Conservation (phyloP, 345 rosid genomes). For the Bruguiera sexangula region DNA sequence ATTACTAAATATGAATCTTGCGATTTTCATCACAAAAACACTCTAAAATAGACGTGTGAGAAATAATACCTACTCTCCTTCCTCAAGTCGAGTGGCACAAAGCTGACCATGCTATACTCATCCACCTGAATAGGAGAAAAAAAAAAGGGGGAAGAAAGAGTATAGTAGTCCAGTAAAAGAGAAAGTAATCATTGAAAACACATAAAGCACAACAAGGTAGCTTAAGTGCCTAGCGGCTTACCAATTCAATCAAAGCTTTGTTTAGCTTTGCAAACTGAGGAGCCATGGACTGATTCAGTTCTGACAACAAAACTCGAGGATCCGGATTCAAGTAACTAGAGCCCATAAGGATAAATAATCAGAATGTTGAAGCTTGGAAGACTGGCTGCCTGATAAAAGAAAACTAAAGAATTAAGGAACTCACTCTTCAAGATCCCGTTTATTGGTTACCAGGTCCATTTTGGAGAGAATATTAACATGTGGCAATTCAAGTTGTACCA, state of each 20-base stretch:
- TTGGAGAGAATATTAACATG: slow-evolving; percentile 86
- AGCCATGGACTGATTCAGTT: slow-evolving; percentile 72
- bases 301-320: slow-evolving; percentile 59
- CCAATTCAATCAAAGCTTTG: slow-evolving; percentile 76
- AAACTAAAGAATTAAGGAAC: slow-evolving; percentile 11
- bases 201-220: background rate
- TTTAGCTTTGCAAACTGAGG: slow-evolving; percentile 76
- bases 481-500: slow-evolving; percentile 90
- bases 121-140: slow-evolving; percentile 46
- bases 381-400: background rate
- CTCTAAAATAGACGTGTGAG: slow-evolving; percentile 2
- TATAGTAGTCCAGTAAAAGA: background rate
- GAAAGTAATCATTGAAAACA: background rate
- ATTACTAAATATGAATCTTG: too few relatives aligned
- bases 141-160: background rate
- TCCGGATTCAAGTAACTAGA: slow-evolving; percentile 82
- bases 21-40: too few relatives aligned
- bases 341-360: slow-evolving; percentile 13
- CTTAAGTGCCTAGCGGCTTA: slow-evolving; percentile 24
- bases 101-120: slow-evolving; percentile 86
- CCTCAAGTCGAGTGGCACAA: slow-evolving; percentile 70
- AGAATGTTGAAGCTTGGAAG: background rate
- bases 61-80: slow-evolving; percentile 63
- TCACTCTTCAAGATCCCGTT: slow-evolving; percentile 65
- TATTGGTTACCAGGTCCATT: slow-evolving; percentile 83